Base-by-base conservation (phyloP, 768 basidiomycete genomes). In the Pleurotus ostreatus region DNA sequence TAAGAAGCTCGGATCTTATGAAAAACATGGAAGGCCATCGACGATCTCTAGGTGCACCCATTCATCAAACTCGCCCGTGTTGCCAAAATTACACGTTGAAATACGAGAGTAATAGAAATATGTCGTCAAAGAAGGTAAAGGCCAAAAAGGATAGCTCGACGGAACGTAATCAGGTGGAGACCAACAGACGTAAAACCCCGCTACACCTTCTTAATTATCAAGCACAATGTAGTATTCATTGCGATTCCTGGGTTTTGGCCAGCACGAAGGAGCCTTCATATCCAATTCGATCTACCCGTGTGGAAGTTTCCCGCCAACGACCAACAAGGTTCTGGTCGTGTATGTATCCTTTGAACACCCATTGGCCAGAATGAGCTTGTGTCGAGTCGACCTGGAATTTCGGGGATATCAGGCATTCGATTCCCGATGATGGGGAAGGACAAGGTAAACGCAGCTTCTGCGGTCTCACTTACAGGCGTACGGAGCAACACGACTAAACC, bases 311-410 rank as follows among this genome's bases (percentile, higher is more conserved):
- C 52, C 81, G 75, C 81, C 81, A 81, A 18, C 78, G 71, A 37
- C 81, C 82, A 38, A 79, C 79, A 39, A 83, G 67, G 63, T 76
- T 81, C 25, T 68, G 65, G 59, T 71, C 73, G 51, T 82, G 73
- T 45, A 82, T 56, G 61, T 83, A 82, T 49, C 81, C 80, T 57
- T 72, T 78, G 52, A 82, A 82, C 51, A 82, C 63, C 78, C 75
- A 82, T 25, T 66, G 72, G 9, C 81, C 79, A 12, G 67, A 56
- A 49, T 66, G 52, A 34, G 53, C 61, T 46, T 70, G 60, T 3
- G 47, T 63, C 20, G 69, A 62, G 58, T 75, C 63, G 47, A 61
- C 70, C 78, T 78, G 60, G 12, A 59, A 57, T 34, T 34, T 34
- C 30, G 49, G 25, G 26, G n/a, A 46, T 45, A 41, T 44, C 49